Evolutionary conservation across 371 early-diverging fungal species (phyloP), one percentile per base, ranked within the genome.

Genomic region (Rozella allomycis): DNA sequence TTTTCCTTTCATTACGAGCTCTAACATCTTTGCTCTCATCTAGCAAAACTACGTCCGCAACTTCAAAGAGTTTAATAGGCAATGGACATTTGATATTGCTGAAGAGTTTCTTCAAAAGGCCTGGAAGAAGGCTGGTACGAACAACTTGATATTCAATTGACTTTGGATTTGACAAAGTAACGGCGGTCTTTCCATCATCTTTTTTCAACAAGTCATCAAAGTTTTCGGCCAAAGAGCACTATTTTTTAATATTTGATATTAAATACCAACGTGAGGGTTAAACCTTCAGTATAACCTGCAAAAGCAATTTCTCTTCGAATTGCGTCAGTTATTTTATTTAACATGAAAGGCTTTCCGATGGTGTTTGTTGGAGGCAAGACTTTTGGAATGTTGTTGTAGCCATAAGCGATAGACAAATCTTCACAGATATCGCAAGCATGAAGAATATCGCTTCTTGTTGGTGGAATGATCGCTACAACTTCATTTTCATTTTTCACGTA

Each of bases 321-420:
- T 45, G 70, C 54, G 41, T 96, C 91, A 11, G 78, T 60, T 49
- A 96, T 53, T 58, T 86, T 90, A 72, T 97, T 97, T 36, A 93
- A 49, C 4, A 85, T 83, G 43, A 80, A 63, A 33, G 93, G 78
- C 43, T 70, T 68, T 32, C 76, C 97, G 29, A 87, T 63, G 2
- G 96, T 90, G 44, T 67, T 72, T 31, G 73, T 69, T 35, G 60
- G 59, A 25, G 86, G 85, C 38, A 77, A 53, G 23, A 67, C 70
- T 38, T 74, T 72, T 10, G 71, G 67, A 45, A 98, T 71, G 40
- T 88, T 88, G 62, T 98, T 93, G 58, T 76, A 97, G 19, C 97
- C 97, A 46, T 84, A 94, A n/a, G 93, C 81, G 38, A 98, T 81
- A n/a, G 93, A 93, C 20, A 94, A 79, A 55, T 98, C 98, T 61